phyloP scores from a whole-genome alignment of 306 rosid species.

The Cucumis sativus region Cucumber_9930_V3 NC_026661.2:908001-908500 shows the following conservation, averaged over 20 bases:
- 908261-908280: constrained; percentile 56
- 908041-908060: constrained; percentile 51
- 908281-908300: constrained; percentile 36
- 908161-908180: constrained; percentile 32
- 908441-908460: constrained; percentile 25
- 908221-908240: not conserved
- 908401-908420: constrained; percentile 88
- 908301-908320: constrained; percentile 85
- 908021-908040: constrained; percentile 81
- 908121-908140: constrained; percentile 66
- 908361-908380: constrained; percentile 73
- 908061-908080: constrained; percentile 82
- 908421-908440: constrained; percentile 23
- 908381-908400: constrained; percentile 89
- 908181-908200: not conserved
- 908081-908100: constrained; percentile 76
- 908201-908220: not conserved
- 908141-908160: constrained; percentile 62
- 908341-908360: constrained; percentile 68
- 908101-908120: constrained; percentile 68
- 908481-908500: constrained; percentile 62
- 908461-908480: constrained; percentile 76
- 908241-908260: constrained; percentile 36
- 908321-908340: constrained; percentile 63
- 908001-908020: constrained; percentile 7